Evolutionary conservation across 257 asterid species (phyloP), one percentile per base, ranked within the genome.

Genomic region (Coffea eugenioides): DNA sequence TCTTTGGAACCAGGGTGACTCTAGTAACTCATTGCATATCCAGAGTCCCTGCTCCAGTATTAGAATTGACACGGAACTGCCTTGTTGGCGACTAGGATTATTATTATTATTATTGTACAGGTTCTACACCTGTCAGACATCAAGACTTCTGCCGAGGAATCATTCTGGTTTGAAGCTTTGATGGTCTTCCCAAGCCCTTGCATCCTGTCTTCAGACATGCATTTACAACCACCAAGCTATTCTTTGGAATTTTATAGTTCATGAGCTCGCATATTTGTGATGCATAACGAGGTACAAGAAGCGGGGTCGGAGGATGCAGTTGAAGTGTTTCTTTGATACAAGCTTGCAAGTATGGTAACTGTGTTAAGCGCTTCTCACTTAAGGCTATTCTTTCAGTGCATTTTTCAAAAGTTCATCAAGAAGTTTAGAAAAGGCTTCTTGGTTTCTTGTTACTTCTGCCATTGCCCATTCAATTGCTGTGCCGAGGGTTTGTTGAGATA

Each of bases 291-390:
- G 80, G 75, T 27, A 80, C 69, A 5, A 75, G 75, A n/a, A 80
- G 67, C 39, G 80, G 80, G 57, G 43, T 68, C 0, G 84, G 80
- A 49, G 84, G 84, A 41, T 80, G 84, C 59, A 68, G 15, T 5
- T 80, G 25, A 18, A 80, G 64, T 14, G 80, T 51, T 45, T 80
- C 84, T n/a, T 80, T 80, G 49, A 67, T 59, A 14, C 74, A 56
- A 15, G 80, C 80, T 10, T 80, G 80, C n/a, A 80, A 69, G 27
- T 39, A 80, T 2, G 77, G 84, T 20, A 75, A 49, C 9, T 52
- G 69, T 0, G 45, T 20, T 8, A 80, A 31, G 9, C 75, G 21
- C 20, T 8, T 18, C 66, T 80, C 84, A 3, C 68, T 45, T 14
- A 18, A 0, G 20, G 34, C 57, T 41, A 16, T 25, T 39, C 23